These are phyloP conservation scores for Coniferiporia weirii DNA, from an alignment of 1,284 basidiomycete species.

Conservation along the genomic window DNA sequence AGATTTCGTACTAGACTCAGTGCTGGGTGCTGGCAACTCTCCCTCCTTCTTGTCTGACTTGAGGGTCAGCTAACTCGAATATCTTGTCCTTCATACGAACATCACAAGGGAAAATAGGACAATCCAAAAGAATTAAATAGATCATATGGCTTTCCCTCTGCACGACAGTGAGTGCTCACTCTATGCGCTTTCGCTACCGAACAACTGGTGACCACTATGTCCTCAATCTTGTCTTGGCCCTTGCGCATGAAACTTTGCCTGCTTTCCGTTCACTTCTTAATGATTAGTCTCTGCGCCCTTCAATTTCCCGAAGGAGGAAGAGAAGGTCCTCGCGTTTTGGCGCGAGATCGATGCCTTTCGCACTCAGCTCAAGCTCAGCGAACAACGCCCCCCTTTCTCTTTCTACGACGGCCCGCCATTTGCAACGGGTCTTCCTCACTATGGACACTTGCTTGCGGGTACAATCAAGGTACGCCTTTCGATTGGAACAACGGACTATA, in stretches of 20 bases:
- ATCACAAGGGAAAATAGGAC: not conserved
- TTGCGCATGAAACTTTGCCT: not conserved
- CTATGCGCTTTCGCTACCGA: slow-evolving; percentile 10
- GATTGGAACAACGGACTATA: not conserved
- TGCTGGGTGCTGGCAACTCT: not conserved
- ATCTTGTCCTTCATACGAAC: not conserved
- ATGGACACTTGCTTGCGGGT: slow-evolving; percentile 86
- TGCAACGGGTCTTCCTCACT: slow-evolving; percentile 95
- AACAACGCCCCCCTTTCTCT: slow-evolving; percentile 84
- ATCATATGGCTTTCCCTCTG: slow-evolving; percentile 58
- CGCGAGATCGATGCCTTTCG: slow-evolving; percentile 96
- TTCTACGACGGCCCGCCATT: slow-evolving; percentile 99
- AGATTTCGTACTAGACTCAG: not conserved
- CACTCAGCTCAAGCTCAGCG: slow-evolving; percentile 88
- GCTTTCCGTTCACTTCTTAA: not conserved
- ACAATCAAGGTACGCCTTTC: slow-evolving; percentile 82
- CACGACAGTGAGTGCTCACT: slow-evolving; percentile 60
- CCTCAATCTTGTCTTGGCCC: not conserved
- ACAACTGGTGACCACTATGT: slow-evolving; percentile 2
- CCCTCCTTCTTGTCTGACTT: not conserved
- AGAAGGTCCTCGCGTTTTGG: slow-evolving; percentile 92
- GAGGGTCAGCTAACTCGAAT: not conserved
- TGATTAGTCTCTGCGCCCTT: slow-evolving; percentile 41
- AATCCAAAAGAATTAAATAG: not conserved
- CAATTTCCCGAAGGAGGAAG: slow-evolving; percentile 89